Percentiles rank a stretch among this genome's conserved stretches.
phyloP scores from a whole-genome alignment of 805 yeast genomes.

The Danielia oregonensis region DNA sequence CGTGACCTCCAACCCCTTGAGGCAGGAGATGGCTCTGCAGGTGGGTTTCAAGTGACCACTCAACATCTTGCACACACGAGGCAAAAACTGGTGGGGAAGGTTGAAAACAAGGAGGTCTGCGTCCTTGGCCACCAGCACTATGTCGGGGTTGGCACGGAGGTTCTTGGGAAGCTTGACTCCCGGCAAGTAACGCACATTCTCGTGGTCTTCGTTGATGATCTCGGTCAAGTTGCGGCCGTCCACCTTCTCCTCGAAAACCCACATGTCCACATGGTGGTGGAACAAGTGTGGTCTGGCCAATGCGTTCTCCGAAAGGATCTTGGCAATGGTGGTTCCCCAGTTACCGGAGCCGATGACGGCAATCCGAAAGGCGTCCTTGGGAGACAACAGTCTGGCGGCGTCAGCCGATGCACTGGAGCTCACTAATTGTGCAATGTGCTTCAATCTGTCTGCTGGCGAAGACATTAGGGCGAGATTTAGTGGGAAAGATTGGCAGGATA shows the following conservation, averaged over 20 bases:
- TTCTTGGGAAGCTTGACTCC: slow-evolving; percentile 81
- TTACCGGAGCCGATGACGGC: slow-evolving; percentile 85
- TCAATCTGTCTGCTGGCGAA: slow-evolving; percentile 15
- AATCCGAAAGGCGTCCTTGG: slow-evolving; percentile 30
- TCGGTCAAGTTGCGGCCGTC: slow-evolving; percentile 81
- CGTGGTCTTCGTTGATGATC: slow-evolving; percentile 85
- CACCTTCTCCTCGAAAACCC: slow-evolving; percentile 89
- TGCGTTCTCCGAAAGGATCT: slow-evolving; percentile 88
- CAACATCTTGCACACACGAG: slow-evolving; percentile 69
- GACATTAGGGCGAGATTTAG: slow-evolving; percentile 4
- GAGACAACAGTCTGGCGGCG: slow-evolving; percentile 4
- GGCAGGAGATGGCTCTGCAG: slow-evolving; percentile 88
- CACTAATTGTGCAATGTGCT: slow-evolving; percentile 16
- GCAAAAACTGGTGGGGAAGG: slow-evolving; percentile 95
- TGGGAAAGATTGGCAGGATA: too few relatives aligned
- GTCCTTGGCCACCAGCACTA: slow-evolving; percentile 68
- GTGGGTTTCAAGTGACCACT: slow-evolving; percentile 67
- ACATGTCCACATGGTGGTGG: slow-evolving; percentile 77
- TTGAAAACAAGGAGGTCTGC: slow-evolving; percentile 90
- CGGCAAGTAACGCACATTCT: slow-evolving; percentile 94
- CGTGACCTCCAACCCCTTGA: slow-evolving; percentile 90
- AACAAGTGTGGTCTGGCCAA: slow-evolving; percentile 69
- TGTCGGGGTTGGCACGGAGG: slow-evolving; percentile 81
- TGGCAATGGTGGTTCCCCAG: slow-evolving; percentile 98
- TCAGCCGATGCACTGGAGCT: slow-evolving; percentile 10